phyloP scores from a whole-genome alignment of 2,329 filamentous ascomycete genomes.

The Didymella sp. region DNA sequence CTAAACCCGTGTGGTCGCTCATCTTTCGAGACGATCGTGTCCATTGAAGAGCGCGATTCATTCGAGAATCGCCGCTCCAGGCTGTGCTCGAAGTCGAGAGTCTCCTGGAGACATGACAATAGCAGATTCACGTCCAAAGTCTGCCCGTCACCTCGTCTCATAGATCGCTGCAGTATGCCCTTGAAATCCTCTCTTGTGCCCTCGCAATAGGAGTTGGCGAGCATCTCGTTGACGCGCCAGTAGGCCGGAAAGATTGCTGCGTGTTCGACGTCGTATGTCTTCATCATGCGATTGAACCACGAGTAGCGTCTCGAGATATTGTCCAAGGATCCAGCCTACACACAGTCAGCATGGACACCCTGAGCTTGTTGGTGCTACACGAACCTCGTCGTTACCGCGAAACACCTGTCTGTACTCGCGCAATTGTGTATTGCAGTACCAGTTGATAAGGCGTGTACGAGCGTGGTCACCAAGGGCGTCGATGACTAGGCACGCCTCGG shows the following conservation, averaged over 20 bases:
- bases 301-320: slow-evolving; percentile 95
- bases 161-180: slow-evolving; percentile 85
- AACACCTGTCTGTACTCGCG: slow-evolving; percentile 96
- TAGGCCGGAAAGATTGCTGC: slow-evolving; percentile 81
- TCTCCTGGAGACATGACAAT: slow-evolving; percentile 89
- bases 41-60: slow-evolving; percentile 79
- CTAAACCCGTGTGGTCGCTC: slow-evolving; percentile 80
- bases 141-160: slow-evolving; percentile 77
- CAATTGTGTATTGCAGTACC: slow-evolving; percentile 98
- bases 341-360: slow-evolving; percentile 23
- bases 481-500: slow-evolving; percentile 91
- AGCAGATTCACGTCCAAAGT: slow-evolving; percentile 89
- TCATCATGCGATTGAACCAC: slow-evolving; percentile 96
- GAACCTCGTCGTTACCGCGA: slow-evolving; percentile 83
- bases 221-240: slow-evolving; percentile 89
- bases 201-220: slow-evolving; percentile 93
- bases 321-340: slow-evolving; percentile 82
- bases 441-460: slow-evolving; percentile 80
- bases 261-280: slow-evolving; percentile 94
- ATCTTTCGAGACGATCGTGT: slow-evolving; percentile 82
- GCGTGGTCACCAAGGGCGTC: slow-evolving; percentile 92
- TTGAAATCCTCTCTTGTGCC: slow-evolving; percentile 96
- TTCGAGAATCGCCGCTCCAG: slow-evolving; percentile 83
- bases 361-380: slow-evolving; percentile 7
- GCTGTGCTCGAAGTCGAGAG: slow-evolving; percentile 93